Base-by-base conservation (phyloP, 139 green algal species). In the Coelastrella sp. region DNA sequence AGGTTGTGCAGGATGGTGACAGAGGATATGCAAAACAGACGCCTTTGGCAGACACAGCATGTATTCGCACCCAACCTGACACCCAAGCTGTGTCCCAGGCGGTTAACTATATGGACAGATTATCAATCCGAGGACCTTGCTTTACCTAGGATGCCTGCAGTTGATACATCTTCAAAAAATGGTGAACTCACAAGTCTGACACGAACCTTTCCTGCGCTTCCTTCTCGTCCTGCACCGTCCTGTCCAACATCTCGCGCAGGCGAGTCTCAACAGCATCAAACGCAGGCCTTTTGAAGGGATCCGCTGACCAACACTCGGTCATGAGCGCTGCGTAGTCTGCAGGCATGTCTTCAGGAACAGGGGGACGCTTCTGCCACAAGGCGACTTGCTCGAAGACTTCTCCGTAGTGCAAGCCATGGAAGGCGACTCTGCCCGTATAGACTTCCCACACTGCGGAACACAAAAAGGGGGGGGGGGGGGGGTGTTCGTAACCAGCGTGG, bases 311-410 rank as follows among this genome's bases (percentile, higher is more conserved):
- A 75, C 89, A 93, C 1, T 51, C 62, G 6, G 81, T 38, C 68
- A 96, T 81, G 37, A 97, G 85, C 1, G 30, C 32, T 1, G 30
- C 13, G 15, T 92, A 85, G 27, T 35, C 45, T 2, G 3, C 27
- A 3, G 85, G 85, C 67, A 59, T 76, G 17, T 48, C 63, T 13
- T 78, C 34, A 1, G 68, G 78, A 45, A 93, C 67, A 7, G 87
- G 88, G 5, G 95, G 95, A 15, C 93, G 86, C 74, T 96, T 82
- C 15, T 93, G 91, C 25, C 48, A 38, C 66, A 86, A 23, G n/a
- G 64, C 80, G 0, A 86, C 80, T 25, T 38, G 32, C 66, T 86
- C 64, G 59, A 79, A 86, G 7, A 86, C 80, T 41, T 86, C 80
- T 30, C 80, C 80, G 48, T 79, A 86, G 66, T 86, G 80, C 32